Conservation (phyloP, 768 basidiomycete species). For the Podaxis sp. region DNA sequence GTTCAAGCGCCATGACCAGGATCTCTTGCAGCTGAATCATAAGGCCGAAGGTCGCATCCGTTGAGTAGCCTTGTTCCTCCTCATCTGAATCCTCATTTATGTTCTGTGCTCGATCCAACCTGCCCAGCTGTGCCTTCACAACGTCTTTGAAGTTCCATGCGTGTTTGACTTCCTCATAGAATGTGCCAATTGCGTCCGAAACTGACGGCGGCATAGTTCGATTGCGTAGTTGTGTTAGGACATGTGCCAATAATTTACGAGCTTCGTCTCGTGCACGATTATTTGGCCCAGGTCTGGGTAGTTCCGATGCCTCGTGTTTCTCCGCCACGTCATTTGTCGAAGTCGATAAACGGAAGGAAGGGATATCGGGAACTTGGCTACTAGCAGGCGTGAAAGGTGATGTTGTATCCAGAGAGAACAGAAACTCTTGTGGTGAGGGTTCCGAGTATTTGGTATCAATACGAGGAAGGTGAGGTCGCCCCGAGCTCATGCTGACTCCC, state of each 20-base stretch:
- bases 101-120: constrained; percentile 10
- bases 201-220: constrained; percentile 52
- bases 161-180: constrained; percentile 42
- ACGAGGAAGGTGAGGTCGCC: constrained; percentile 4
- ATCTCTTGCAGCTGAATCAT: constrained; percentile 61
- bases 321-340: neutral
- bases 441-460: constrained; percentile 9
- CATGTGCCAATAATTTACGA: constrained; percentile 62
- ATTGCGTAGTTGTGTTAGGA: constrained; percentile 57
- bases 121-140: constrained; percentile 18
- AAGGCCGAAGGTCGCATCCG: constrained; percentile 62
- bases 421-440: neutral
- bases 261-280: constrained; percentile 48
- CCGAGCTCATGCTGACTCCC: neutral
- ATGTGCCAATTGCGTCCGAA: constrained; percentile 38
- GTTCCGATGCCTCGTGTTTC: neutral
- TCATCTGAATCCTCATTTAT: constrained; percentile 46
- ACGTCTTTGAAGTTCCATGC: constrained; percentile 33
- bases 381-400: constrained; percentile 6
- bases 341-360: constrained; percentile 13
- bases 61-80: constrained; percentile 46
- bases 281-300: neutral
- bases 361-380: constrained; percentile 6
- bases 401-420: constrained; percentile 6
- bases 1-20: constrained; percentile 47